Conservation (phyloP, 176 grass and related monocot genomes). For the Paspalum notatum region DNA sequence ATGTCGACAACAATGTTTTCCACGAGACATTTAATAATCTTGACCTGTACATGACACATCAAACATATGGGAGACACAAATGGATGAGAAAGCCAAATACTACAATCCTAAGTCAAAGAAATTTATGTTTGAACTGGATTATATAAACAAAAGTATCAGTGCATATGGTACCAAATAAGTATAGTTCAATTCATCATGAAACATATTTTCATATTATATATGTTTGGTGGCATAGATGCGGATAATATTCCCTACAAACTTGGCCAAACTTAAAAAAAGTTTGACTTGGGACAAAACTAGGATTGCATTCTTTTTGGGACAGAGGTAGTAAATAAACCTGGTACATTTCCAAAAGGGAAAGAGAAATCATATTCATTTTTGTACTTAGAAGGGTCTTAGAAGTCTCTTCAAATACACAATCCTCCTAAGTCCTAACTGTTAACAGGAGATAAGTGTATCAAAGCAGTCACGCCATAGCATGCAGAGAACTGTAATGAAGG, state of each 20-base stretch:
- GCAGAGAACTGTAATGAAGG: conserved; percentile 18
- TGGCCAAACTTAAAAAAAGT: too few species aligned
- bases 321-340: not conserved
- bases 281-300: too few species aligned
- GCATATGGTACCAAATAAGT: too few species aligned
- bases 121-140: too few species aligned
- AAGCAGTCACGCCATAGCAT: not conserved
- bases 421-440: not conserved
- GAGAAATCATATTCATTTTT: not conserved
- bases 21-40: conserved; percentile 97
- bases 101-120: too few species aligned
- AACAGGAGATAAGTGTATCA: not conserved
- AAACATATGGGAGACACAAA: conserved; percentile 33
- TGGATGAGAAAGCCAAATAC: not conserved
- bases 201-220: too few species aligned
- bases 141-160: too few species aligned
- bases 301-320: too few species aligned
- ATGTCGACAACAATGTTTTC: conserved; percentile 98
- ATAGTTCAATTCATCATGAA: too few species aligned
- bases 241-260: too few species aligned
- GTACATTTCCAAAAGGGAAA: not conserved
- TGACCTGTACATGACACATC: conserved; percentile 69
- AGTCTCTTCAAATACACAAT: conserved; percentile 18
- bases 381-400: not conserved
- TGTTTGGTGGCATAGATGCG: too few species aligned